These are phyloP conservation scores for Hansenula sp. DNA, from an alignment of 1,139 yeast genomes.

Conservation along the genomic window DNA sequence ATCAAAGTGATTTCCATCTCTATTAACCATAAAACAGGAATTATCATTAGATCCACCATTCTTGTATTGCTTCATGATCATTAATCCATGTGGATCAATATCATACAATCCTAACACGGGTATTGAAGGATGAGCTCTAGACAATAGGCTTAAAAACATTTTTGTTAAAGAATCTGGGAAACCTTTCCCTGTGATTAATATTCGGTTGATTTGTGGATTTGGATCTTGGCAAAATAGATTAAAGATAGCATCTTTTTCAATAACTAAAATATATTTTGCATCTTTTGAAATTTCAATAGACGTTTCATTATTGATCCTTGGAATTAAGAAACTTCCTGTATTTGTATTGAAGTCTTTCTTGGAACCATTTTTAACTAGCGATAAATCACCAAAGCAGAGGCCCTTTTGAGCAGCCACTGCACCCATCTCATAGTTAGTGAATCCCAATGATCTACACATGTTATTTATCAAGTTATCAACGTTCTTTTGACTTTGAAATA, in stretches of 20 bases:
- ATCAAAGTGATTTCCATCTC: neutral
- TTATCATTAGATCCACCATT: constrained; percentile 13
- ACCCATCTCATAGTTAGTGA: constrained; percentile 34
- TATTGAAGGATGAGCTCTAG: constrained; percentile 41
- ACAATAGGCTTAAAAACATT: constrained; percentile 48
- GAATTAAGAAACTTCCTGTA: constrained; percentile 24
- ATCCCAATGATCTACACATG: constrained; percentile 25
- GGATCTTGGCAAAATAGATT: constrained; percentile 29
- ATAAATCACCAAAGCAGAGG: constrained; percentile 40
- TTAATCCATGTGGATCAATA: constrained; percentile 70
- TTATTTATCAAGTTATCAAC: constrained; percentile 41
- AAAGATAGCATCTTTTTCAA: constrained; percentile 66
- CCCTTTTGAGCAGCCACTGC: constrained; percentile 66
- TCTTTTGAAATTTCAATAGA: constrained; percentile 11
- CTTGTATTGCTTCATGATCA: constrained; percentile 47
- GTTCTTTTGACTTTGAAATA: constrained; percentile 45
- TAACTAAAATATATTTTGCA: constrained; percentile 38
- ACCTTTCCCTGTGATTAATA: constrained; percentile 64
- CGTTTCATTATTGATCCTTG: constrained; percentile 21
- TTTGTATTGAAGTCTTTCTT: constrained; percentile 11
- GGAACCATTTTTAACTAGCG: constrained; percentile 2
- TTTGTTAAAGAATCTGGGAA: constrained; percentile 70
- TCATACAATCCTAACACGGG: constrained; percentile 48
- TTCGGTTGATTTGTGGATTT: constrained; percentile 7
- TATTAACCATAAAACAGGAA: constrained; percentile 5